These are phyloP conservation scores for Emericellopsis terricola DNA, from an alignment of 495 filamentous ascomycete genomes.

Conservation along the genomic window DNA sequence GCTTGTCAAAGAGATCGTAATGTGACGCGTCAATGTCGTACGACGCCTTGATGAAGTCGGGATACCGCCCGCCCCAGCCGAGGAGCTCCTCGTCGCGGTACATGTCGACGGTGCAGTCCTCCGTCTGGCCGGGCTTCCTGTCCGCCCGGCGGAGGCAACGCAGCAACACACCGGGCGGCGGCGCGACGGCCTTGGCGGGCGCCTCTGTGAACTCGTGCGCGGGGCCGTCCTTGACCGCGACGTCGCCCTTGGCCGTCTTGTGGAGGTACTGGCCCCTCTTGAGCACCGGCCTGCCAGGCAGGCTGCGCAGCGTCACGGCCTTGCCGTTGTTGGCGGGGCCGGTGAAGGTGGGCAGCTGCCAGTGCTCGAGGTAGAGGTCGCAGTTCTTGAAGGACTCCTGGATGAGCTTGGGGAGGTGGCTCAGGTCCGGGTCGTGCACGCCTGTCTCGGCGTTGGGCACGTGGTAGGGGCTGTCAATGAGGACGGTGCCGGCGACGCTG, in stretches of 20 bases:
- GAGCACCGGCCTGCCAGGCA: background rate
- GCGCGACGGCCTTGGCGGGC: too few species aligned
- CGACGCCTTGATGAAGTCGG: constrained; percentile 1
- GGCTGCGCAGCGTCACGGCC: background rate
- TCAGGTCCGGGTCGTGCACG: background rate
- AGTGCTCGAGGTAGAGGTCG: background rate
- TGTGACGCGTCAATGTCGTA: background rate
- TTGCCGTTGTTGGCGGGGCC: background rate
- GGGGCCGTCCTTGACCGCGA: too few species aligned
- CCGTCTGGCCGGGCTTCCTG: background rate
- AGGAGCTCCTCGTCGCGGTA: background rate
- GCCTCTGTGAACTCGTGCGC: too few species aligned
- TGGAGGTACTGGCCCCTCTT: too few species aligned
- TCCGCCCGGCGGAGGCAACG: background rate
- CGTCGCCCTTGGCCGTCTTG: too few species aligned
- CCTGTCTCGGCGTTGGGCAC: background rate
- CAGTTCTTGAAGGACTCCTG: background rate
- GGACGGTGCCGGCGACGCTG: background rate
- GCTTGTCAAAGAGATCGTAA: constrained; percentile 1
- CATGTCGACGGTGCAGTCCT: constrained; percentile 1
- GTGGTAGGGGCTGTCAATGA: constrained; percentile 1
- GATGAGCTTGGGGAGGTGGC: background rate
- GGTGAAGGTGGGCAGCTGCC: background rate
- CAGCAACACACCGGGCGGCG: background rate
- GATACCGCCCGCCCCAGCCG: background rate